These are phyloP conservation scores for Cajanus cajan DNA, from an alignment of 306 rosid species.

Conservation along the genomic window DNA sequence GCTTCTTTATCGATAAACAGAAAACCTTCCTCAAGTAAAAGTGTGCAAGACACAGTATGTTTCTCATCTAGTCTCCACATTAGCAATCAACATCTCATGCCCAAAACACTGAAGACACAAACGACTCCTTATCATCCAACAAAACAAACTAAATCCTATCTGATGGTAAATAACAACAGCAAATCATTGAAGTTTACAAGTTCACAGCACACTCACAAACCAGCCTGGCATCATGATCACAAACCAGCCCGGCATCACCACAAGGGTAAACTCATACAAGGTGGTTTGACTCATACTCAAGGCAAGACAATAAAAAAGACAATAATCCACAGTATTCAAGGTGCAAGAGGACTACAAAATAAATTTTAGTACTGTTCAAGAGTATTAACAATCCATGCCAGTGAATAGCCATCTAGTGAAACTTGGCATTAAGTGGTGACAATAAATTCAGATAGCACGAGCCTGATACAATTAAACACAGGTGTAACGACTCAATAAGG, in stretches of 20 bases:
- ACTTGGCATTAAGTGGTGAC: not conserved
- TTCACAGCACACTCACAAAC: not conserved
- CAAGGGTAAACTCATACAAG: not conserved
- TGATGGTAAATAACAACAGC: not conserved
- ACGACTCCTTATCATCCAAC: conserved; percentile 7
- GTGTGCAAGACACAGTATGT: not conserved
- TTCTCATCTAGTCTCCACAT: not conserved
- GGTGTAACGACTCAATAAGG: not conserved
- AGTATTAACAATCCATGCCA: not conserved
- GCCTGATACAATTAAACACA: not conserved
- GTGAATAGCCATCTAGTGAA: not conserved
- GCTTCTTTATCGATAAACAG: not conserved
- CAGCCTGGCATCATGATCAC: not conserved
- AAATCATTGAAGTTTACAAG: not conserved
- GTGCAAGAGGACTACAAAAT: not conserved
- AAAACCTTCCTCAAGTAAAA: not conserved
- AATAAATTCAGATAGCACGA: not conserved
- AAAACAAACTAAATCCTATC: conserved; percentile 5
- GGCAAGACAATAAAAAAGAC: not conserved
- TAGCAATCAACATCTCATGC: conserved; percentile 13
- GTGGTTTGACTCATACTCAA: not conserved
- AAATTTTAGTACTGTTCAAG: not conserved
- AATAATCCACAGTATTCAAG: not conserved
- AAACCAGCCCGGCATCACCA: not conserved
- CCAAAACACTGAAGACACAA: not conserved